Base-by-base conservation (phyloP, 129 eudicot genomes). In the Escallonia rubra region DNA sequence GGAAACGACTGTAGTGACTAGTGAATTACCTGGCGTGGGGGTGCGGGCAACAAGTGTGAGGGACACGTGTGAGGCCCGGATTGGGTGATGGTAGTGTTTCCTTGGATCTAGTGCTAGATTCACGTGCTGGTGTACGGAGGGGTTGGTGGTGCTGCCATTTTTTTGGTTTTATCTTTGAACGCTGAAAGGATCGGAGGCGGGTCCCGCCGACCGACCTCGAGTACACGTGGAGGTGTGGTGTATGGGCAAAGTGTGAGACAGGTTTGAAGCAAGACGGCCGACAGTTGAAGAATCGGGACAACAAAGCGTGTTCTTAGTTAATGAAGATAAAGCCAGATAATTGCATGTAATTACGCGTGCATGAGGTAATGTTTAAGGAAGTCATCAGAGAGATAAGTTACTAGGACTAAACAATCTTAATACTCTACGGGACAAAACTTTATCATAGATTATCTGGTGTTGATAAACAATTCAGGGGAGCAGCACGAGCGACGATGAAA, bases 51-150 rank as follows among this genome's bases (percentile, higher is more conserved):
- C 90, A 81, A 85, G 87, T 78, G 81, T 64, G 13, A 11, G 42
- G 62, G 76, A 74, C 88, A 74, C 84, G 85, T 77, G 83, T 73
- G 69, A 43, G 12, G 43, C 4, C 3, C 4, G n/a, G 12, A 57
- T 72, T 78, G 71, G 84, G 51, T 10, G 8, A 10, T 12, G 79
- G 34, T 50, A 49, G 10, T 71, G 65, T 82, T 7, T 57, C 63
- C 34, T 23, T 23, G 34, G 34, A 23, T 23, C 34, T 23, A 23
- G 34, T 23, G 34, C 34, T 23, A 23, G 34, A 23, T 23, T 23
- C 34, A 23, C 34, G 1, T 1, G 34, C 34, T 23, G 34, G 80
- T n/a, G 60, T 71, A 1, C 61, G 67, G 43, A 4, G 39, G 15
- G 7, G 11, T 59, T 42, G 7, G 59, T 10, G 59, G 10, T 53